Conservation (phyloP, 345 rosid species). For the Noccaea bulbosa region DNA sequence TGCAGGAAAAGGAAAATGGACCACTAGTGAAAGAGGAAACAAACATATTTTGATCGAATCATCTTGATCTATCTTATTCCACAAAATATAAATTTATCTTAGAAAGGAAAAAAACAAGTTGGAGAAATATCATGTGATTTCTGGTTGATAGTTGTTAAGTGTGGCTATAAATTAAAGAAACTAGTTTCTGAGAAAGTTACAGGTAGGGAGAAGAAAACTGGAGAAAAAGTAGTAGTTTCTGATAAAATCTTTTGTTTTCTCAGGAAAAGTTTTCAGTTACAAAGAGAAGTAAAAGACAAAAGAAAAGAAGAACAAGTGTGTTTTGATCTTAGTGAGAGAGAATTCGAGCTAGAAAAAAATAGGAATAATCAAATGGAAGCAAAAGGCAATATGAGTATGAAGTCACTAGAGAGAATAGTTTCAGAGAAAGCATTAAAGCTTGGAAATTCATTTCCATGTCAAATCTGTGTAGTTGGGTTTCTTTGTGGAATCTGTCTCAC, state of each 20-base stretch:
- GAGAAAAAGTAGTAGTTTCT: neutral
- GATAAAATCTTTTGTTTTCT: constrained; percentile 2
- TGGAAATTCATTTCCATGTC: constrained; percentile 89
- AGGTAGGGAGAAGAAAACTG: constrained; percentile 17
- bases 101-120: constrained; percentile 17
- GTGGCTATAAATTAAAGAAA: constrained; percentile 21
- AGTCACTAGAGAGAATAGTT: constrained; percentile 74
- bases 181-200: constrained; percentile 4
- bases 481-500: constrained; percentile 89
- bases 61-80: constrained; percentile 17
- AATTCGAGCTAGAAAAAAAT: neutral
- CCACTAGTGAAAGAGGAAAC: constrained; percentile 36
- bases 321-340: constrained; percentile 6
- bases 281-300: constrained; percentile 19
- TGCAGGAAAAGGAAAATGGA: constrained; percentile 34
- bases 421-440: constrained; percentile 85
- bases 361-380: constrained; percentile 55
- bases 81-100: constrained; percentile 1
- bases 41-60: constrained; percentile 8
- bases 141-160: constrained; percentile 37
- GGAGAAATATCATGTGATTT: constrained; percentile 37
- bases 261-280: neutral
- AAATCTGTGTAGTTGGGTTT: constrained; percentile 86
- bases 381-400: constrained; percentile 46
- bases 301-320: constrained; percentile 16